Evolutionary conservation across 2,329 filamentous ascomycete genomes (phyloP).

Genomic region (Hymenoscyphus fraxineus): DNA sequence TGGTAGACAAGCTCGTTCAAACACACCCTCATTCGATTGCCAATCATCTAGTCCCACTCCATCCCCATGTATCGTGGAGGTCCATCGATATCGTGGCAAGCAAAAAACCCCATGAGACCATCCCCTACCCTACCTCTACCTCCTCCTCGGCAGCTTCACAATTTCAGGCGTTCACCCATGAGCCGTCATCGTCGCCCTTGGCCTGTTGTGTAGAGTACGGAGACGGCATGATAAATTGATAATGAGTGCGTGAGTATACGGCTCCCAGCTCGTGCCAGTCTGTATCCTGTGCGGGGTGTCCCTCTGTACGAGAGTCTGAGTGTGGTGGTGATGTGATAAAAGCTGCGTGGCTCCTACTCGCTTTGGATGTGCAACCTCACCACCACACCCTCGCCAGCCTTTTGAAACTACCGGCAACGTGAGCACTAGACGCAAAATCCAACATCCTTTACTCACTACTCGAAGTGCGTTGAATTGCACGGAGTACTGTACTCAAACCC

Average conservation of each 20-base stretch:
- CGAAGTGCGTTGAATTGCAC: neutral
- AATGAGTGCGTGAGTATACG: neutral
- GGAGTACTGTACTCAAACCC: neutral
- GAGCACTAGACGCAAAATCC: neutral
- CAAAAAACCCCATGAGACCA: neutral
- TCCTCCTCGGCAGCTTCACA: neutral
- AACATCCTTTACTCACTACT: neutral
- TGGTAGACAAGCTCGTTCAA: neutral
- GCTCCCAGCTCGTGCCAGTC: neutral
- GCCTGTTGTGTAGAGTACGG: too few species aligned
- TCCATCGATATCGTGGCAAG: constrained; percentile 1
- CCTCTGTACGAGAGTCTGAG: neutral
- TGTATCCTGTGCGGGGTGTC: neutral
- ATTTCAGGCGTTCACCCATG: neutral
- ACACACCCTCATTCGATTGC: neutral
- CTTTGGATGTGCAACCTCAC: neutral
- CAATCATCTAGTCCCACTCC: neutral
- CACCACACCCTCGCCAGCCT: neutral
- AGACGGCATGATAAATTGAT: too few species aligned
- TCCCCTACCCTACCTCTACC: neutral
- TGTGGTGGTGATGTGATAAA: neutral
- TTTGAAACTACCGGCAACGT: neutral
- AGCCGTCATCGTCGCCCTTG: neutral
- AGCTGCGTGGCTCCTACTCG: neutral
- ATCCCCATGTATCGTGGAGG: neutral